These are phyloP conservation scores for Yamadazyma takamatsuzukensis DNA, from an alignment of 805 yeast genomes.

Conservation along the genomic window DNA sequence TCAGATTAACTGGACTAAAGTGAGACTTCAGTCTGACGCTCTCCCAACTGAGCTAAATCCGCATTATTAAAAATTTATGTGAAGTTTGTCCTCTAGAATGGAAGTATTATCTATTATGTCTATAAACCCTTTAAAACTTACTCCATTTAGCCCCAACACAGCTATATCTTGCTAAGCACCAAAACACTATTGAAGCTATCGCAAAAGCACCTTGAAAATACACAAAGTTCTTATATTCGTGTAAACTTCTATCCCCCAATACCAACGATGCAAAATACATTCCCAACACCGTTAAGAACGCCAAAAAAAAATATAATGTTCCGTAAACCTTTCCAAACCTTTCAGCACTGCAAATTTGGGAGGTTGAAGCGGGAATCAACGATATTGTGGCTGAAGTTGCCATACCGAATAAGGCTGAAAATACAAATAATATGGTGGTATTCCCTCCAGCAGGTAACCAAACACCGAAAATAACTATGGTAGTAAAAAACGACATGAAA, in stretches of 20 bases:
- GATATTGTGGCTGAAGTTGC: conserved; percentile 55
- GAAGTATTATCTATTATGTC: no score
- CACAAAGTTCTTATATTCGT: conserved; percentile 41
- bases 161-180: conserved; percentile 41
- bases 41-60: conserved; percentile 38
- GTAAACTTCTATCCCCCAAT: conserved; percentile 20
- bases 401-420: conserved; percentile 51
- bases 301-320: conserved; percentile 42
- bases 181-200: conserved; percentile 33
- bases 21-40: conserved; percentile 35
- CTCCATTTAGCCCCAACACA: conserved; percentile 42
- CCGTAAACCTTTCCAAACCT: conserved; percentile 56
- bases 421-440: conserved; percentile 38
- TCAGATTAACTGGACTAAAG: conserved; percentile 49
- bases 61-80: no score
- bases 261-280: conserved; percentile 25
- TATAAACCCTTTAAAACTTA: conserved; percentile 25
- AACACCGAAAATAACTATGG: conserved; percentile 18
- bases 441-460: conserved; percentile 33
- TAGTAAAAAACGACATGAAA: conserved; percentile 18
- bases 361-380: conserved; percentile 56
- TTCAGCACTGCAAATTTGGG: conserved; percentile 53
- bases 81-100: no score
- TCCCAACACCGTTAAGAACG: conserved; percentile 27
- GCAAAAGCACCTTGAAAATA: conserved; percentile 42